phyloP scores from a whole-genome alignment of 345 rosid species.

The Eutrema japonicum region DNA sequence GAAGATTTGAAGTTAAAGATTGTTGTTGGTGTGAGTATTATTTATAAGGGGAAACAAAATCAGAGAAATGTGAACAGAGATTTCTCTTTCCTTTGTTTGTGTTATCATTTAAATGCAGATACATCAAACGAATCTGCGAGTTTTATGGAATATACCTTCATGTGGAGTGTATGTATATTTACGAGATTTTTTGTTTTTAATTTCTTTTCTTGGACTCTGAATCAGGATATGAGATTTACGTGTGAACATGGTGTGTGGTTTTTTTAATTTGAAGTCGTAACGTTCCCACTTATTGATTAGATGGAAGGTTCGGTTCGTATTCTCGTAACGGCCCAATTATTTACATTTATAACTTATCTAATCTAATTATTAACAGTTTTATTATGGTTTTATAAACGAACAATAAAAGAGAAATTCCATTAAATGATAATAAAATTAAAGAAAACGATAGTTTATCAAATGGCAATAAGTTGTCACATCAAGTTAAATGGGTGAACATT shows the following conservation, averaged over 20 bases:
- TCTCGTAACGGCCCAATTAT: conserved; percentile 11
- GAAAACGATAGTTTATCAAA: background rate
- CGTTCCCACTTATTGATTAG: conserved; percentile 40
- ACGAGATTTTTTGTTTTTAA: conserved; percentile 11
- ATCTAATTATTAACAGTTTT: conserved; percentile 3
- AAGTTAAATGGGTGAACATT: background rate
- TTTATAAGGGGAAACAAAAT: conserved; percentile 21
- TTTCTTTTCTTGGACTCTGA: background rate
- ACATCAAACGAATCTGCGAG: conserved; percentile 35
- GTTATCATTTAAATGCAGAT: conserved; percentile 22
- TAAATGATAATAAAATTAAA: background rate
- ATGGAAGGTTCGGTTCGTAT: conserved; percentile 23
- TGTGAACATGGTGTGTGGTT: conserved; percentile 31
- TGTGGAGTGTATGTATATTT: conserved; percentile 30
- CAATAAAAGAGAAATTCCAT: background rate
- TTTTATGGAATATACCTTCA: conserved; percentile 29
- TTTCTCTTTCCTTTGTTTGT: conserved; percentile 28
- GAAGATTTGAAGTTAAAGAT: conserved; percentile 9
- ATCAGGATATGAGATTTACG: conserved; percentile 31
- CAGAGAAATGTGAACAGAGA: conserved; percentile 41
- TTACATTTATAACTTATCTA: background rate
- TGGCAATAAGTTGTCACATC: background rate
- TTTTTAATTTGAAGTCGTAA: conserved; percentile 16
- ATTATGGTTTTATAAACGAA: background rate
- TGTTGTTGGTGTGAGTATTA: conserved; percentile 3